These are phyloP conservation scores for Clavariopsis aquatica DNA, from an alignment of 495 filamentous ascomycete genomes.

Conservation along the genomic window DNA sequence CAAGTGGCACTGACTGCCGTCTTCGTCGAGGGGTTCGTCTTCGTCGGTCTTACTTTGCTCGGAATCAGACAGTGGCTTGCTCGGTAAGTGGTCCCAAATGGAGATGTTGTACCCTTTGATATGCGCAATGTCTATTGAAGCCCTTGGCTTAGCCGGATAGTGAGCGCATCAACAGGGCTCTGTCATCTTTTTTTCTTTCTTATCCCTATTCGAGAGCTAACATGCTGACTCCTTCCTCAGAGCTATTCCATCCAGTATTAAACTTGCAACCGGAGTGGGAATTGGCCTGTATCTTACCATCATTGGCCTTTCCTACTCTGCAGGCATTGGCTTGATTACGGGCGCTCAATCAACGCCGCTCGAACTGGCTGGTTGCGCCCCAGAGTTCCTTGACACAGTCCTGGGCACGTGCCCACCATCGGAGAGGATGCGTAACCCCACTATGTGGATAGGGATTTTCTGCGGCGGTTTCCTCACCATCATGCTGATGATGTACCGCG, in stretches of 20 bases:
- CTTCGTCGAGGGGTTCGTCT: conserved; percentile 35
- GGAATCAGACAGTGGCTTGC: conserved; percentile 81
- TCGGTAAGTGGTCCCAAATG: not conserved
- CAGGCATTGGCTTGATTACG: conserved; percentile 73
- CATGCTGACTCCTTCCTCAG: conserved; percentile 40
- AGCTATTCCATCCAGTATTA: conserved; percentile 73
- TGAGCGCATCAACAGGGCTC: no score
- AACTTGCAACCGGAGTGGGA: conserved; percentile 78
- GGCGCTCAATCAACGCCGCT: conserved; percentile 61
- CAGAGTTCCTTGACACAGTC: conserved; percentile 37
- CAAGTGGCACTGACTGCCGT: conserved; percentile 57
- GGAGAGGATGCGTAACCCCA: conserved; percentile 72
- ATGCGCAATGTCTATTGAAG: no score
- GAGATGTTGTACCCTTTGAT: not conserved
- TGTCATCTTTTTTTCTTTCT: no score
- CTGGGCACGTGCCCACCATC: conserved; percentile 54
- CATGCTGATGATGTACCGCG: conserved; percentile 75
- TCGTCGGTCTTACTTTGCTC: conserved; percentile 55
- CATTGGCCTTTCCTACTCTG: conserved; percentile 76
- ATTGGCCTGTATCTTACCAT: conserved; percentile 80
- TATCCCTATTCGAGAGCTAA: not conserved
- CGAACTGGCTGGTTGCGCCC: conserved; percentile 67
- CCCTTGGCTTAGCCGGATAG: no score
- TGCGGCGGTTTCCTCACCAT: conserved; percentile 75
- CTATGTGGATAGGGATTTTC: conserved; percentile 79